These are phyloP conservation scores for Lepiota brunneoincarnata DNA, from an alignment of 768 basidiomycete genomes.

Conservation along the genomic window DNA sequence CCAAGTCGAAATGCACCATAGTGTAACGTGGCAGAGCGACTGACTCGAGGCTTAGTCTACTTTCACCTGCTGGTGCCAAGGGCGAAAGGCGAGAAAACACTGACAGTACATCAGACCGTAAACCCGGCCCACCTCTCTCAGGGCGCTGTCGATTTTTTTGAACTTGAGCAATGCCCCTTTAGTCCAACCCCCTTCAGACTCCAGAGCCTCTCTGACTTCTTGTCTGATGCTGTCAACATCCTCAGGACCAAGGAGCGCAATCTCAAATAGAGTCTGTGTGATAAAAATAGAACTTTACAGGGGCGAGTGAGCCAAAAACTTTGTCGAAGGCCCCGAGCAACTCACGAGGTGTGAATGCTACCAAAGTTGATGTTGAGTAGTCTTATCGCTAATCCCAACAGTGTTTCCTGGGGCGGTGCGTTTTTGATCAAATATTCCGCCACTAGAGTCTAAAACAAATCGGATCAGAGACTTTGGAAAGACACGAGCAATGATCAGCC, in stretches of 20 bases:
- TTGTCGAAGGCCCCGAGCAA: neutral
- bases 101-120: slow-evolving; percentile 34
- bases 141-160: slow-evolving; percentile 32
- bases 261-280: slow-evolving; percentile 32
- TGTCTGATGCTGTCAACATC: slow-evolving; percentile 29
- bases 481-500: slow-evolving; percentile 9
- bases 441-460: slow-evolving; percentile 19
- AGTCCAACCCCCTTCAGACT: slow-evolving; percentile 34
- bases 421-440: slow-evolving; percentile 27
- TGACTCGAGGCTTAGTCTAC: slow-evolving; percentile 11
- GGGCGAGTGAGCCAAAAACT: neutral
- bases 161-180: slow-evolving; percentile 30
- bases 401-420: slow-evolving; percentile 27
- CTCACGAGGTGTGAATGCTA: slow-evolving; percentile 37
- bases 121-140: slow-evolving; percentile 32
- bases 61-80: too few relatives aligned
- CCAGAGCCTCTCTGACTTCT: slow-evolving; percentile 30
- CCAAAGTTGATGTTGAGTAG: slow-evolving; percentile 38
- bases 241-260: slow-evolving; percentile 25
- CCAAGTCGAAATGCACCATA: slow-evolving; percentile 25
- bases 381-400: slow-evolving; percentile 31
- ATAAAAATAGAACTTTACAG: slow-evolving; percentile 32
- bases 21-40: slow-evolving; percentile 30
- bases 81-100: neutral
- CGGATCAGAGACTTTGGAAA: neutral